These are phyloP conservation scores for Paramecium sexaurelia DNA, from an alignment of 73 alveolate genomes.

Conservation along the genomic window DNA sequence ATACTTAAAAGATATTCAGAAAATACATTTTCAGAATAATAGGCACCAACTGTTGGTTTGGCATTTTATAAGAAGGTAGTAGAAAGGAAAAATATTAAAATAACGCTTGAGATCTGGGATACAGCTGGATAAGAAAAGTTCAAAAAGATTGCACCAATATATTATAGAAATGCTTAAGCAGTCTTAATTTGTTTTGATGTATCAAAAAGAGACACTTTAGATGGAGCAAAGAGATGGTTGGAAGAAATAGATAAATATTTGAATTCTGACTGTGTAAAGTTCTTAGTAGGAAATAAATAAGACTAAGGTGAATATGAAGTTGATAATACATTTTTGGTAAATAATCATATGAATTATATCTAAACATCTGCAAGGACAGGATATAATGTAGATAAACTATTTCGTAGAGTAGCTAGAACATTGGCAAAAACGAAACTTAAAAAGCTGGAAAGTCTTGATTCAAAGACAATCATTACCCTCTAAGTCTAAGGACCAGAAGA, in stretches of 20 bases:
- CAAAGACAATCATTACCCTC: neutral
- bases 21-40: neutral
- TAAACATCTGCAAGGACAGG: slow-evolving; percentile 53
- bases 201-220: slow-evolving; percentile 75
- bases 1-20: slow-evolving; percentile 35
- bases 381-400: neutral
- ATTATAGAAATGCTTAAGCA: slow-evolving; percentile 89
- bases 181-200: slow-evolving; percentile 86
- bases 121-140: slow-evolving; percentile 94
- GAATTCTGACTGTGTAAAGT: slow-evolving; percentile 77
- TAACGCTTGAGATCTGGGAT: slow-evolving; percentile 89
- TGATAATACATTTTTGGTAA: slow-evolving; percentile 26
- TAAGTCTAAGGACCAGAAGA: slow-evolving; percentile 54
- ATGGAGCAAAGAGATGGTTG: slow-evolving; percentile 81
- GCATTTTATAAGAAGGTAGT: slow-evolving; percentile 40
- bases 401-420: slow-evolving; percentile 42
- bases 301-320: slow-evolving; percentile 81
- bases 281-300: slow-evolving; percentile 87
- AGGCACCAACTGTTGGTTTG: slow-evolving; percentile 37
- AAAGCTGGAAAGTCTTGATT: slow-evolving; percentile 17
- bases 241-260: slow-evolving; percentile 82
- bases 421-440: slow-evolving; percentile 25
- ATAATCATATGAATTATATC: neutral
- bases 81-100: slow-evolving; percentile 53
- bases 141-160: slow-evolving; percentile 77